Base-by-base conservation (phyloP, 1,139 yeast species). In the Debaryomycetaceae sp. region DNA sequence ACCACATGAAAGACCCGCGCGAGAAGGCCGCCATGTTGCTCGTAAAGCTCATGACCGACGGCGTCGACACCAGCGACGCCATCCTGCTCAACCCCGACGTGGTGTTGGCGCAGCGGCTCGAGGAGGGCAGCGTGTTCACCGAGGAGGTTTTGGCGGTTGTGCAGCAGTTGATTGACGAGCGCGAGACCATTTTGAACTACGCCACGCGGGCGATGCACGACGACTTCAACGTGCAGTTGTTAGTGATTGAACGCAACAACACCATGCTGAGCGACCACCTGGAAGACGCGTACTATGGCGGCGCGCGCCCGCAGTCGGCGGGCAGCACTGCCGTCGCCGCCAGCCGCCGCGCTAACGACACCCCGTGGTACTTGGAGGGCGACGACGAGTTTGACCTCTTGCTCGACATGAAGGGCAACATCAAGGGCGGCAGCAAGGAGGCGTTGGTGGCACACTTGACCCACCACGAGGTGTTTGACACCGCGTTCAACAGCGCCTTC, bases 361-460 rank as follows among this genome's bases (percentile, higher is more conserved):
- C 65, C 2, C 93, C 94, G 1, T 88, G 96, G 96, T 86, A 70
- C 49, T 59, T 88, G 45, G 85, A 77, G 40, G 78, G 86, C 18
- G 95, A 85, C 42, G 79, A 78, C 34, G 94, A 84, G 40, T 75
- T 65, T 40, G 84, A 79, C 39, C 61, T 89, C 36, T 64, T 85
- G 16, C 78, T 78, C 44, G 95, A 88, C 44, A 62, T 76, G 24
- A 78, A 78, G 39, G 93, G 91, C 3, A 68, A 69, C 31, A 71
- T 89, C 30, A 82, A 83, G 49, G 97, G 96, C 28, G 97, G 97
- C 4, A 79, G 95, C 0, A 73, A 78, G 35, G 78, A 74, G 33
- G 95, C 95, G 0, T 60, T 91, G 34, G 71, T 91, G 9, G 84
- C 91, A 31, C 88, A 84, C 52, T 65, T 91, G 38, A 85, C 96